Conservation (phyloP, 2,329 filamentous ascomycete species). For the Parastagonospora nodorum region DNA sequence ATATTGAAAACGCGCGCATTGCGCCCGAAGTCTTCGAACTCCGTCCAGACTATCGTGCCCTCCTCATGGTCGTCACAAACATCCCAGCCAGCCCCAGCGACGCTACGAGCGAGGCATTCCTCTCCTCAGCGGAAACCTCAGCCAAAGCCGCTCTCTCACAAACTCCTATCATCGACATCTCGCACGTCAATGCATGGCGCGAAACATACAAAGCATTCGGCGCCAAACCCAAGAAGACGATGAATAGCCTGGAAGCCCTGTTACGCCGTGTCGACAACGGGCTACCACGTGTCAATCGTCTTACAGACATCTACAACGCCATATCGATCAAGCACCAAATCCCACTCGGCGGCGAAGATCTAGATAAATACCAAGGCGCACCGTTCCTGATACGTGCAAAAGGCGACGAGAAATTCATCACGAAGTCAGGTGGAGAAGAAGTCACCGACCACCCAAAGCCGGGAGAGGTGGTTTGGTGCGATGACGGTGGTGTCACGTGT, state of each 20-base stretch:
- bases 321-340: slow-evolving; percentile 48
- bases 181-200: slow-evolving; percentile 47
- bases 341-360: slow-evolving; percentile 47
- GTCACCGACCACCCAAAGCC: slow-evolving; percentile 23
- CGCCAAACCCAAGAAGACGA: slow-evolving; percentile 46
- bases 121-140: slow-evolving; percentile 33
- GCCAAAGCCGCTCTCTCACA: slow-evolving; percentile 14
- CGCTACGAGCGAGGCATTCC: slow-evolving; percentile 32
- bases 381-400: slow-evolving; percentile 38
- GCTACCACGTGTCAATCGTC: slow-evolving; percentile 45
- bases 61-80: slow-evolving; percentile 42
- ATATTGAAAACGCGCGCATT: slow-evolving; percentile 12
- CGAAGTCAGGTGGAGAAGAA: slow-evolving; percentile 32
- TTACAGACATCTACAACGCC: slow-evolving; percentile 50
- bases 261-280: slow-evolving; percentile 41
- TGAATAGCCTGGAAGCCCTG: slow-evolving; percentile 46
- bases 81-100: slow-evolving; percentile 43
- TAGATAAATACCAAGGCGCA: slow-evolving; percentile 45
- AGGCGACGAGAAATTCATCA: slow-evolving; percentile 44
- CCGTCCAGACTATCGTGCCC: slow-evolving; percentile 46
- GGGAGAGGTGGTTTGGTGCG: slow-evolving; percentile 50
- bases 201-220: slow-evolving; percentile 48
- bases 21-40: slow-evolving; percentile 38
- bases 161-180: slow-evolving; percentile 34
- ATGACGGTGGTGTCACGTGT: slow-evolving; percentile 46